These are phyloP conservation scores for Capsicum chinense DNA, from an alignment of 257 asterid genomes.

Conservation along the genomic window DNA sequence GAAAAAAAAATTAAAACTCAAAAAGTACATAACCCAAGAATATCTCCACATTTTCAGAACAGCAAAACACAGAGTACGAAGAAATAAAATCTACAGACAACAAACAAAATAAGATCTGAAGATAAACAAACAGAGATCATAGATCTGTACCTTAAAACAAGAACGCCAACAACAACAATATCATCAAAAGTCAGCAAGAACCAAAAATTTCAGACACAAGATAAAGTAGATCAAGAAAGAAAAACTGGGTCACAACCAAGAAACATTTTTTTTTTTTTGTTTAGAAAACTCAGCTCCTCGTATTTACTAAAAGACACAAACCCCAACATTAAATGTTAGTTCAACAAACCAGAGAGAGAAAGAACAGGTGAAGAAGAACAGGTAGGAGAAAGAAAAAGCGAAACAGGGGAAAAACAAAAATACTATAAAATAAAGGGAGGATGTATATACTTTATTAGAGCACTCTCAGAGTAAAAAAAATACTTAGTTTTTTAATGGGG, in stretches of 20 bases:
- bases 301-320: slow-evolving; percentile 22
- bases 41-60: slow-evolving; percentile 19
- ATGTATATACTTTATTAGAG: slow-evolving; percentile 26
- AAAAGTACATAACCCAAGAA: slow-evolving; percentile 4
- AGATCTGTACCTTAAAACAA: slow-evolving; percentile 47
- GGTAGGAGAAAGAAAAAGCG: background rate
- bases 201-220: slow-evolving; percentile 29
- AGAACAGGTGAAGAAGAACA: slow-evolving; percentile 10
- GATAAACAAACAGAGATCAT: slow-evolving; percentile 28
- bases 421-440: background rate
- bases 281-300: background rate
- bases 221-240: slow-evolving; percentile 44
- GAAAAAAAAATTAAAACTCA: background rate
- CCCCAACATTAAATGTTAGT: slow-evolving; percentile 45
- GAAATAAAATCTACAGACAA: slow-evolving; percentile 16
- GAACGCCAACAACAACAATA: slow-evolving; percentile 23
- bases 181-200: slow-evolving; percentile 25
- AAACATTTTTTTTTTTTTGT: background rate
- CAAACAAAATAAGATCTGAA: slow-evolving; percentile 35
- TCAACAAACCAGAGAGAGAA: slow-evolving; percentile 36
- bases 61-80: background rate
- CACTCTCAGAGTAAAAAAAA: background rate
- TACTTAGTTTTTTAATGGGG: background rate
- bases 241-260: slow-evolving; percentile 39
- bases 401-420: background rate